Evolutionary conservation across 495 filamentous ascomycete species (phyloP), one percentile per base, ranked within the genome.

Genomic region (Aspergillus ellipticus): DNA sequence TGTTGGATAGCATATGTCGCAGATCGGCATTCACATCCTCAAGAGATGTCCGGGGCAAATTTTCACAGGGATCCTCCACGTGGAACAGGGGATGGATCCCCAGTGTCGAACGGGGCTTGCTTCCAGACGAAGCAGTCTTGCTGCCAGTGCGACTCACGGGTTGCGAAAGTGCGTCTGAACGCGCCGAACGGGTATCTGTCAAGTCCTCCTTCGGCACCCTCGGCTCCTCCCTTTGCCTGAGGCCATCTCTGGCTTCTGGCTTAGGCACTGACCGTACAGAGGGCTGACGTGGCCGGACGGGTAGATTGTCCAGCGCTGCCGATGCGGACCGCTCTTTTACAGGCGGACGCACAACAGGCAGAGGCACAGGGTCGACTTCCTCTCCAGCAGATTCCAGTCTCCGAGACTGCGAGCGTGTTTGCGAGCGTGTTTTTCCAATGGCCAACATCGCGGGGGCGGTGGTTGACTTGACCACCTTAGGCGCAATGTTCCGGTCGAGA

Each of bases 381-480:
- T 73, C 65, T 21, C 49, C 64, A 17, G 71, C 69, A 15, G 69
- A 68, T 57, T 74, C 71, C 48, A 77, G 49, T 48, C 63, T 62
- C 6, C 74, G 71, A 29, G 75, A 76, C 55, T 78, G 74, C n/a
- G 75, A 77, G 20, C 75, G 65, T 19, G 75, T 78, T 53, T 78
- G 74, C 15, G 75, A 77, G 22, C 75, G 65, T 17, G 75, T 78
- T 59, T 78, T 78, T 22, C 73, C 75, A 31, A 77, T 68, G 0
- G 70, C 74, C 52, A 77, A 55, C 28, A 69, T 68, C 17, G 58
- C 66, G 16, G 68, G 65, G 43, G 63, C 68, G 31, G 65, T 73
- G 4, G 57, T 68, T 0, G 73, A 65, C 47, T 71, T 72, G 21
- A 64, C 29, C 28, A 67, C 53, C 45, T 60, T 64, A 3, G 68